A percentile compares a stretch with the other conserved stretches of the same genome.
phyloP scores from a whole-genome alignment of 2,329 filamentous ascomycete genomes.

The Aspergillus flavus region DNA sequence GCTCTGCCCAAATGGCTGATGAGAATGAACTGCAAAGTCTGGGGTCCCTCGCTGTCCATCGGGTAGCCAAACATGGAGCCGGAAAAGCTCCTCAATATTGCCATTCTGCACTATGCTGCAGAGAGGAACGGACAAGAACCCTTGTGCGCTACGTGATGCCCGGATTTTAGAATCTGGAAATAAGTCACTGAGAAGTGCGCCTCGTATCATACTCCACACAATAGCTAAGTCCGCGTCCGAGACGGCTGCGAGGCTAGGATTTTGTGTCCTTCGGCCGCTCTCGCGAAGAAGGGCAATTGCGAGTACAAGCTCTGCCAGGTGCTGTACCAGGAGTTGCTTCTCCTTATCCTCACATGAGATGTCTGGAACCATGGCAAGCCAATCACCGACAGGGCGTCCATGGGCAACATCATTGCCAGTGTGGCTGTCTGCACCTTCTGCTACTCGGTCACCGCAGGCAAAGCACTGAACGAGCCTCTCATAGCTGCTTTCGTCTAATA shows the following conservation, averaged over 20 bases:
- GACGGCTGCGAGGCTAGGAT: neutral
- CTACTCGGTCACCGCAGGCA: neutral
- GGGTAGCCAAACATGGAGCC: neutral
- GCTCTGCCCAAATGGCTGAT: neutral
- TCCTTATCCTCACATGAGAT: neutral
- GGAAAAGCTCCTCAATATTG: neutral
- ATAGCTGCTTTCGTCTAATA: neutral
- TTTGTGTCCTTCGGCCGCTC: neutral
- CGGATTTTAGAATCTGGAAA: neutral
- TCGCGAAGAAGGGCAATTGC: neutral
- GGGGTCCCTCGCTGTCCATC: neutral
- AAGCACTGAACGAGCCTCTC: neutral
- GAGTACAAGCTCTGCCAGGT: neutral
- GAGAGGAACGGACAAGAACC: neutral
- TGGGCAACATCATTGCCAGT: neutral
- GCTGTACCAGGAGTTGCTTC: neutral
- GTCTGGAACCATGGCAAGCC: neutral
- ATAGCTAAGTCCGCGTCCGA: neutral
- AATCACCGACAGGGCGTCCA: neutral
- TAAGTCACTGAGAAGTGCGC: neutral
- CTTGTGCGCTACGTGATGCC: neutral
- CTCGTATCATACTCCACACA: neutral
- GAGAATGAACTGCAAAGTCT: neutral
- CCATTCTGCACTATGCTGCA: neutral
- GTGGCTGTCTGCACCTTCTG: neutral